phyloP scores from a whole-genome alignment of 257 asterid genomes.

The Phtheirospermum japonicum region DNA sequence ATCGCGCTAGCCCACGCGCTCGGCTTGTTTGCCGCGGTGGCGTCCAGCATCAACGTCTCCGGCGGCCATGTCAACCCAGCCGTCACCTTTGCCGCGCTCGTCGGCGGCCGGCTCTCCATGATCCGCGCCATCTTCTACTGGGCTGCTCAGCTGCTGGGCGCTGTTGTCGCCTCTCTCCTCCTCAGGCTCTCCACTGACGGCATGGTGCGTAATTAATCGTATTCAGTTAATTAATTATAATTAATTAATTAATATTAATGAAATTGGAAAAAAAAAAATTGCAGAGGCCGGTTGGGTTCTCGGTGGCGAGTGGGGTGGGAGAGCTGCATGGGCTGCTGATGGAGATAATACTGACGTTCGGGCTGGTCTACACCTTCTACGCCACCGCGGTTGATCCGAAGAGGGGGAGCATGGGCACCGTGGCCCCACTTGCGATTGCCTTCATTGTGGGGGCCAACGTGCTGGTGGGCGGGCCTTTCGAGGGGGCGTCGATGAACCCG shows the following conservation, averaged over 20 bases:
- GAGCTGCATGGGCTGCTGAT: conserved; percentile 57
- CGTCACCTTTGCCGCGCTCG: conserved; percentile 85
- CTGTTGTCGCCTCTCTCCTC: conserved; percentile 66
- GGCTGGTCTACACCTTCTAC: conserved; percentile 65
- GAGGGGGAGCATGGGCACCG: conserved; percentile 67
- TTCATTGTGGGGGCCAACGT: conserved; percentile 84
- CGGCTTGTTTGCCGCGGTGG: conserved; percentile 74
- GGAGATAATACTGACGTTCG: conserved; percentile 83
- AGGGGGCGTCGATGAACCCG: conserved; percentile 90
- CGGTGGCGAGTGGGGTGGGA: conserved; percentile 68
- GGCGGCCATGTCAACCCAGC: conserved; percentile 97
- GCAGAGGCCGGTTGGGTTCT: conserved; percentile 87
- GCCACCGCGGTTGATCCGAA: conserved; percentile 87
- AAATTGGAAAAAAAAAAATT: too few relatives aligned
- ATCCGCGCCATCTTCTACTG: conserved; percentile 81
- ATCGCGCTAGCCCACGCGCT: conserved; percentile 77
- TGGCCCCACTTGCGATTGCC: conserved; percentile 87
- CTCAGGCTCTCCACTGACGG: conserved; percentile 67
- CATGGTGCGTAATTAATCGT: too few relatives aligned
- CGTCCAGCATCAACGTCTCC: conserved; percentile 81
- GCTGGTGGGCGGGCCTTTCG: conserved; percentile 89
- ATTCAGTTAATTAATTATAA: conserved; percentile 24
- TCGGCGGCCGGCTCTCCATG: conserved; percentile 74
- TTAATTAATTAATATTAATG: too few relatives aligned
- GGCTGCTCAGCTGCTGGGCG: conserved; percentile 92